A percentile compares a stretch with the other conserved stretches of the same genome.
These are phyloP conservation scores for Xerocomellus amylosporus DNA, from an alignment of 768 basidiomycete genomes.

Conservation along the genomic window DNA sequence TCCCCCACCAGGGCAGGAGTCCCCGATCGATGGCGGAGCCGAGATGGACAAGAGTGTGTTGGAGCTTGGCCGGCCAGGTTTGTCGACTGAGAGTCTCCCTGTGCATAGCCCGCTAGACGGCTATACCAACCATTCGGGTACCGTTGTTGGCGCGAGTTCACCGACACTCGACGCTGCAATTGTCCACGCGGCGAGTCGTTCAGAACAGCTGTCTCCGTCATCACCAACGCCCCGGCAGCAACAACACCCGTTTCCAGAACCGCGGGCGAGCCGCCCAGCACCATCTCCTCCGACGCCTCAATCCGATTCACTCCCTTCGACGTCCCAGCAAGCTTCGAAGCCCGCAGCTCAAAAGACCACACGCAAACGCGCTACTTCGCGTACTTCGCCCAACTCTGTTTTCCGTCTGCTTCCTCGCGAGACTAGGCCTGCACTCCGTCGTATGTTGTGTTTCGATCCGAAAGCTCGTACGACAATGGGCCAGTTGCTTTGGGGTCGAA, in stretches of 20 bases:
- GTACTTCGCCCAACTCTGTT: conserved; percentile 68
- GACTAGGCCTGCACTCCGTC: conserved; percentile 80
- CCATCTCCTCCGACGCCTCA: conserved; percentile 22
- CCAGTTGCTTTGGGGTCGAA: conserved; percentile 80
- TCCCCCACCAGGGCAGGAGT: conserved; percentile 20
- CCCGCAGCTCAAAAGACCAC: conserved; percentile 43
- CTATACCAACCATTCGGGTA: background rate
- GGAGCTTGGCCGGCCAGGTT: conserved; percentile 69
- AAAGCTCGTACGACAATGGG: conserved; percentile 86
- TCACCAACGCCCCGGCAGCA: conserved; percentile 5
- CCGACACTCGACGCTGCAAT: conserved; percentile 3
- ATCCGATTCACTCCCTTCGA: conserved; percentile 15
- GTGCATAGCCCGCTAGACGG: conserved; percentile 5
- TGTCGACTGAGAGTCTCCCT: conserved; percentile 71
- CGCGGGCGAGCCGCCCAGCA: conserved; percentile 25
- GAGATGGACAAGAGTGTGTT: conserved; percentile 76
- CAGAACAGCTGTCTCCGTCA: conserved; percentile 5
- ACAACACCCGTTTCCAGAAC: conserved; percentile 16
- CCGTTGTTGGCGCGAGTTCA: background rate
- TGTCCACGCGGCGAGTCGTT: background rate
- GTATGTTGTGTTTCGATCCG: conserved; percentile 94
- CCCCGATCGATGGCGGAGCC: conserved; percentile 2
- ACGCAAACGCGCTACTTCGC: conserved; percentile 24
- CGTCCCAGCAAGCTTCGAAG: conserved; percentile 31
- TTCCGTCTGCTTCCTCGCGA: conserved; percentile 95